These are phyloP conservation scores for Dothideomycetes sp. DNA, from an alignment of 2,329 filamentous ascomycete genomes.

Conservation along the genomic window DNA sequence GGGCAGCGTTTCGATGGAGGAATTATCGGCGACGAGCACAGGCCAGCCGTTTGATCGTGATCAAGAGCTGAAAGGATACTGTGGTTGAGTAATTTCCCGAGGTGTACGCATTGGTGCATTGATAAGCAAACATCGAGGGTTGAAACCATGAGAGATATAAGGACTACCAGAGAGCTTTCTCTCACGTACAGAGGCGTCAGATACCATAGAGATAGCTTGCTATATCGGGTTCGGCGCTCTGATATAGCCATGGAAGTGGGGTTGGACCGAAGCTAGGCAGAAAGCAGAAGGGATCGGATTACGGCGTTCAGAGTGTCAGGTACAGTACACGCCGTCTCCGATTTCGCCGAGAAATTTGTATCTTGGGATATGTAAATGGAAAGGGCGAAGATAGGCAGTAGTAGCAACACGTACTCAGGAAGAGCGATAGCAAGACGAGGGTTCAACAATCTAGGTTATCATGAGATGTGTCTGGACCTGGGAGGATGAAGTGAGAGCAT, in stretches of 20 bases:
- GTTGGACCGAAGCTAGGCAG: background rate
- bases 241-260: slow-evolving; percentile 3
- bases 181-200: background rate
- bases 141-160: too few relatives aligned
- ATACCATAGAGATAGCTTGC: background rate
- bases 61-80: background rate
- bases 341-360: background rate
- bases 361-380: background rate
- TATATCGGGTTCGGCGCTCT: slow-evolving; percentile 6
- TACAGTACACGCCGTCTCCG: too few relatives aligned
- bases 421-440: too few relatives aligned
- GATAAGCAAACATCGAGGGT: slow-evolving; percentile 5
- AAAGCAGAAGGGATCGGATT: background rate
- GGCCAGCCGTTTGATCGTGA: slow-evolving; percentile 12
- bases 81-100: too few relatives aligned
- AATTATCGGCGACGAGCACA: slow-evolving; percentile 9
- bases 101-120: too few relatives aligned
- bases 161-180: too few relatives aligned
- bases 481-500: slow-evolving; percentile 1
- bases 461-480: slow-evolving; percentile 10
- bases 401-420: background rate
- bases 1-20: slow-evolving; percentile 11
- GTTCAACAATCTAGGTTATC: slow-evolving; percentile 1
- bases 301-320: too few relatives aligned
- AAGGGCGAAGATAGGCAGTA: background rate